A percentile compares a stretch with the other conserved stretches of the same genome.
phyloP scores from a whole-genome alignment of 2,329 filamentous ascomycete genomes.

The Neoscytalidium dimidiatum region DNA sequence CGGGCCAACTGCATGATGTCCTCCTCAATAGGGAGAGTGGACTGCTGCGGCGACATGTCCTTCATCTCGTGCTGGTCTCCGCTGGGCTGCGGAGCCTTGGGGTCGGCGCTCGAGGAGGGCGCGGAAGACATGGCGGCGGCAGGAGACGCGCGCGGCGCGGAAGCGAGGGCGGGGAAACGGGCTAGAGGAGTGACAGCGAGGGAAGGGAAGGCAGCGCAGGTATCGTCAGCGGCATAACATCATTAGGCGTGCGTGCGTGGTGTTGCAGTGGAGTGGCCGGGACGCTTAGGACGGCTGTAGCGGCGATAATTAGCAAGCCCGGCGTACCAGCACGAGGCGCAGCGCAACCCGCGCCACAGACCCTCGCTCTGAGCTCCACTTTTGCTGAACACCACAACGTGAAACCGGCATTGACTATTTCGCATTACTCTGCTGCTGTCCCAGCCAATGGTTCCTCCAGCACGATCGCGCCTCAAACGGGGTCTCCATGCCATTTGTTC shows the following conservation, averaged over 20 bases:
- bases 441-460: neutral
- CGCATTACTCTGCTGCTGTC: neutral
- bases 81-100: conserved; percentile 6
- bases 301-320: conserved; percentile 8
- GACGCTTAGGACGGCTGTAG: neutral
- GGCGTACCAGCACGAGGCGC: conserved; percentile 14
- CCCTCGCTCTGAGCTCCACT: neutral
- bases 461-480: neutral
- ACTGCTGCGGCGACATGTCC: conserved; percentile 37
- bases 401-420: neutral
- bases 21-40: conserved; percentile 58
- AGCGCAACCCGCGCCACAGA: neutral
- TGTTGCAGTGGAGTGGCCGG: neutral
- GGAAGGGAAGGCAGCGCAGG: neutral
- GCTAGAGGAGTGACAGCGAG: neutral
- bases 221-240: conserved; percentile 19
- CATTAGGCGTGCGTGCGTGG: conserved; percentile 13
- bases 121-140: conserved; percentile 10
- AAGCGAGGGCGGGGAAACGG: neutral
- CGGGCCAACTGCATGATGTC: conserved; percentile 97
- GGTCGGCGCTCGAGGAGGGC: conserved; percentile 13
- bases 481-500: neutral
- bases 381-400: neutral
- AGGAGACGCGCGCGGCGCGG: conserved; percentile 4
- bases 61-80: conserved; percentile 37